Evolutionary conservation across 2,329 filamentous ascomycete species (phyloP).

Genomic region (Fusarium dlaminii): DNA sequence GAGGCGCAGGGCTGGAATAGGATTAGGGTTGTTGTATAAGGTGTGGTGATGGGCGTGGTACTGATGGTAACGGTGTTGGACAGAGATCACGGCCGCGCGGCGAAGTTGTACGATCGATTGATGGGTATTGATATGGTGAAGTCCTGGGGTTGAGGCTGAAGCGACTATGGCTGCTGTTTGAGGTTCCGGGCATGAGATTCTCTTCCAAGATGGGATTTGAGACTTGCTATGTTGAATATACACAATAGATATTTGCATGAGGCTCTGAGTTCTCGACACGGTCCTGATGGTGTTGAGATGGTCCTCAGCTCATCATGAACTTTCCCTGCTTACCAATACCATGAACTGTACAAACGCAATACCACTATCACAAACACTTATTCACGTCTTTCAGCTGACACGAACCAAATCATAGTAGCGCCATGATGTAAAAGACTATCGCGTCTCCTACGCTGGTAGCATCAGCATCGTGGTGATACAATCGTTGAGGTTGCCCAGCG

Average conservation of each 20-base stretch:
- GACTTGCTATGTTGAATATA: fast-evolving
- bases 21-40: not conserved
- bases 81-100: constrained; percentile 19
- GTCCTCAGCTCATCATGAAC: no score
- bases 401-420: not conserved
- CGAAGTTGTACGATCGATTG: not conserved
- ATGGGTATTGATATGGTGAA: not conserved
- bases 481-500: constrained; percentile 11
- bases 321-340: not conserved
- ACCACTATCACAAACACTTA: not conserved
- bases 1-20: not conserved
- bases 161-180: not conserved
- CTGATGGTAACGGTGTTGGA: not conserved
- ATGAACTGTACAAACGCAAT: no score
- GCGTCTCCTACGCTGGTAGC: not conserved
- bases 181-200: fast-evolving
- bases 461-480: constrained; percentile 10
- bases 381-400: not conserved
- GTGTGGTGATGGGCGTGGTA: not conserved
- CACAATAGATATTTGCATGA: not conserved
- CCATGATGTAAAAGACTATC: not conserved
- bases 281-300: not conserved
- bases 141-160: not conserved
- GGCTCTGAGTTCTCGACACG: not conserved
- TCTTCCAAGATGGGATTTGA: fast-evolving